Evolutionary conservation across 768 basidiomycete species (phyloP), one percentile per base, ranked within the genome.

Genomic region (Auriscalpium vulgare): DNA sequence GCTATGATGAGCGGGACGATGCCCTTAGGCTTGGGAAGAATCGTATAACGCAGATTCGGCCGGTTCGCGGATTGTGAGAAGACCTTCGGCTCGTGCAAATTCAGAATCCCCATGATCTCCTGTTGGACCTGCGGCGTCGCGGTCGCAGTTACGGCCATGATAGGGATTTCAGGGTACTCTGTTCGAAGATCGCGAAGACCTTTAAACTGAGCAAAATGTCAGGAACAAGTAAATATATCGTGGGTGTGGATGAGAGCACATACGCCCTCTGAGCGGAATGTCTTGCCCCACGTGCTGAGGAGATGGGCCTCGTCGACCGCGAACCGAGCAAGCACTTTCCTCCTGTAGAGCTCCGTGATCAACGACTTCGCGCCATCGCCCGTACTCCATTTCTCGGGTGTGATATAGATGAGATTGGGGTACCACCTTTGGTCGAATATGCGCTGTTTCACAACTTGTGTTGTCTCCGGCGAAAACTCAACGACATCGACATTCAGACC

Each of bases 231-330:
- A 35, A 40, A 45, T n/a, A 35, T 23, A 1, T 36, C 17, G 8
- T 3, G 23, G 16, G 51, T 29, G 40, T n/a, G 35, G 19, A 16
- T n/a, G 45, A 45, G n/a, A 46, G 2, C 9, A 47, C 61, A 34
- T 55, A 62, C 61, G 19, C 54, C 55, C 4, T 36, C 21, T n/a
- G 82, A 81, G 50, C 95, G 83, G 65, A 97, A 95, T 66, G 94
- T 87, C 65, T 94, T 84, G 7, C 95, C 97, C 97, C 97, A 98
- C 19, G 85, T 84, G 13, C 84, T 86, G 45, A 98, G 89, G 67
- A 92, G 93, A 68, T 99, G 97, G 2, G 94, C 95, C 68, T 99
- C 97, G 66, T 99, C 97, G 51, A 97, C 80, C 1, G 97, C 94
- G 66, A 99, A 95, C 36, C 95, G 76, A 13, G 91, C 93, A 43